Conservation (phyloP, 495 filamentous ascomycete genomes). For the Penicillium pancosmium region DNA sequence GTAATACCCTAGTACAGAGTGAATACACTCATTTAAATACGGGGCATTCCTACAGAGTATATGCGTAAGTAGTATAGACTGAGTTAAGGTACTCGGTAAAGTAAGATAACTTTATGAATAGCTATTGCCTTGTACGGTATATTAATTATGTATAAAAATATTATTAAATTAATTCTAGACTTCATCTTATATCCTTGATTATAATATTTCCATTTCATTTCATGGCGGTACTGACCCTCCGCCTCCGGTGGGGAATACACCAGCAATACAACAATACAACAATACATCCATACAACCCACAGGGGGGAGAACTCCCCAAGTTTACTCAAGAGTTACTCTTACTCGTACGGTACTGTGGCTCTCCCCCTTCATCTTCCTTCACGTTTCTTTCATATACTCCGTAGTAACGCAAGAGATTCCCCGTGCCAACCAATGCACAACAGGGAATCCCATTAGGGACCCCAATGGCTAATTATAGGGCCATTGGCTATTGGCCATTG, state of each 20-base stretch:
- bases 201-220: too few species aligned
- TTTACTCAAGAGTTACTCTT: too few species aligned
- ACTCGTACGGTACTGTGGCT: too few species aligned
- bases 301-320: too few species aligned
- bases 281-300: slow-evolving; percentile 2
- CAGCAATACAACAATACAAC: slow-evolving; percentile 5
- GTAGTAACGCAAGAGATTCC: neutral
- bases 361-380: slow-evolving; percentile 1
- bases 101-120: too few species aligned
- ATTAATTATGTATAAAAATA: too few species aligned
- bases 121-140: too few species aligned
- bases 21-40: neutral
- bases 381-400: neutral
- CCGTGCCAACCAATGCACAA: neutral
- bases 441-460: neutral
- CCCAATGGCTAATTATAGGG: neutral
- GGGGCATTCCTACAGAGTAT: too few species aligned
- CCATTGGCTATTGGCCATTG: neutral
- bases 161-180: too few species aligned
- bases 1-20: slow-evolving; percentile 12
- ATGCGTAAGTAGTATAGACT: too few species aligned
- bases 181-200: too few species aligned
- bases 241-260: slow-evolving; percentile 9
- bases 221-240: neutral
- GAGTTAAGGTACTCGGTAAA: too few species aligned